Conservation (phyloP, 257 asterid species). For the Jaltomata sinuosa region DNA sequence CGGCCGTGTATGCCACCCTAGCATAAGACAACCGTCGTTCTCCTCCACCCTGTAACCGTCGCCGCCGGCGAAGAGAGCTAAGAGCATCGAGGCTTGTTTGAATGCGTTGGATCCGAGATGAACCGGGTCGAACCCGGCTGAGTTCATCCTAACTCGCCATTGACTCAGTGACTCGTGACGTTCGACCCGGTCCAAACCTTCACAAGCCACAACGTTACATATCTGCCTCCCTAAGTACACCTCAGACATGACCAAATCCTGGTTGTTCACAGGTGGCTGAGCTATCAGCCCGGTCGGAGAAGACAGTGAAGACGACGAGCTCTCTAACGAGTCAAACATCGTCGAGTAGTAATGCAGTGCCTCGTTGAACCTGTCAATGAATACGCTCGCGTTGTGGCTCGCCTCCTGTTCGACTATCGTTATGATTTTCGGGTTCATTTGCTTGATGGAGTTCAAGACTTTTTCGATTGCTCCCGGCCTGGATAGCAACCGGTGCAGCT, state of each 20-base stretch:
- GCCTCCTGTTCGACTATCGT: slow-evolving; percentile 84
- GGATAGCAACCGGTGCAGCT: slow-evolving; percentile 55
- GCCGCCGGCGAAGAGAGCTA: slow-evolving; percentile 69
- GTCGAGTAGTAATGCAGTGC: slow-evolving; percentile 82
- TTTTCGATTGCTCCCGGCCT: slow-evolving; percentile 47
- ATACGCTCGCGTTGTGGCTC: slow-evolving; percentile 51
- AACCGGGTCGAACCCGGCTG: slow-evolving; percentile 60
- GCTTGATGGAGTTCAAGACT: slow-evolving; percentile 41
- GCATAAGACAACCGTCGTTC: slow-evolving; percentile 68
- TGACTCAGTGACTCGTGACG: slow-evolving; percentile 67
- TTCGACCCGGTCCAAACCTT: slow-evolving; percentile 70
- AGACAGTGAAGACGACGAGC: slow-evolving; percentile 9
- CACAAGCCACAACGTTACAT: slow-evolving; percentile 84
- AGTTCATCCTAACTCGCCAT: slow-evolving; percentile 61
- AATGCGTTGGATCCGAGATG: slow-evolving; percentile 79
- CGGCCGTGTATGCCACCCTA: slow-evolving; percentile 85
- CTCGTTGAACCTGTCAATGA: slow-evolving; percentile 73
- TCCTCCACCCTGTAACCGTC: slow-evolving; percentile 83
- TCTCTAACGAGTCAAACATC: slow-evolving; percentile 84
- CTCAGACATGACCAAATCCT: slow-evolving; percentile 72
- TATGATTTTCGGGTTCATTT: slow-evolving; percentile 54
- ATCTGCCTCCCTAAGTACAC: slow-evolving; percentile 72
- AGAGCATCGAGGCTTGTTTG: slow-evolving; percentile 76
- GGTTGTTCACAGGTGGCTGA: slow-evolving; percentile 23
- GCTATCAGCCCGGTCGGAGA: no score